Evolutionary conservation across 164 flowering plant species (phyloP).

Genomic region (Litsea cubeba): DNA sequence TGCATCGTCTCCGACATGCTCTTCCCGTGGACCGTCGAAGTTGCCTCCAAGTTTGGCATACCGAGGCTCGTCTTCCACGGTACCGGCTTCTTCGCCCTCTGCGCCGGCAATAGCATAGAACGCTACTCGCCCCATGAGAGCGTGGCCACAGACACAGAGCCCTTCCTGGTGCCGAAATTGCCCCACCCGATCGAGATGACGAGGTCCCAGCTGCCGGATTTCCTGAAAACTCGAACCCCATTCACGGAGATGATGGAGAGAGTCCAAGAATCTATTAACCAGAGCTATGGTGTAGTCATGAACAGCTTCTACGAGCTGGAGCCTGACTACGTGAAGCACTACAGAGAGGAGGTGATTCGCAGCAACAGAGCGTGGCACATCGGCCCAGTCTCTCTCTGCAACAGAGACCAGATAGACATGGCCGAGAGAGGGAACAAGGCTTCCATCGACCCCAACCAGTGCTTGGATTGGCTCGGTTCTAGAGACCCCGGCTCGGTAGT

Average conservation of each 20-base stretch:
- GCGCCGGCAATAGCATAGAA: conserved; percentile 1
- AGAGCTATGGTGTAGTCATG: conserved; percentile 24
- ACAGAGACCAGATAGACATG: conserved; percentile 13
- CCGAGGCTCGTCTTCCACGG: conserved; percentile 32
- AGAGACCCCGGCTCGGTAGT: conserved; percentile 19
- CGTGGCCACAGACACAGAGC: conserved; percentile 14
- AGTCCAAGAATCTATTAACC: neutral
- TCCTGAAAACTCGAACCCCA: neutral
- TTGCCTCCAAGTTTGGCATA: conserved; percentile 20
- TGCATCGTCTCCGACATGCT: conserved; percentile 34
- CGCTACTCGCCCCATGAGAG: conserved; percentile 11
- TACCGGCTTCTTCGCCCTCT: conserved; percentile 19
- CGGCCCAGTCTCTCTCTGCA: conserved; percentile 28
- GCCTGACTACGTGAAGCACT: conserved; percentile 17
- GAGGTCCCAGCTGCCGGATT: conserved; percentile 11
- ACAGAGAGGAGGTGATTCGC: conserved; percentile 3
- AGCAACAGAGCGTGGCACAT: conserved; percentile 24
- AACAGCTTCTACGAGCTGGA: conserved; percentile 37
- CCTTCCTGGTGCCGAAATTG: conserved; percentile 22
- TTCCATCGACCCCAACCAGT: conserved; percentile 6
- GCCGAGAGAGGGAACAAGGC: conserved; percentile 22
- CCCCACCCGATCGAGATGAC: conserved; percentile 24
- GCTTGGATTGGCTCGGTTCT: conserved; percentile 23
- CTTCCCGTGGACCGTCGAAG: conserved; percentile 28
- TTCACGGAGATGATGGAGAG: neutral